phyloP scores from a whole-genome alignment of 2,329 filamentous ascomycete genomes.

The Cladophialophora exuberans region DNA sequence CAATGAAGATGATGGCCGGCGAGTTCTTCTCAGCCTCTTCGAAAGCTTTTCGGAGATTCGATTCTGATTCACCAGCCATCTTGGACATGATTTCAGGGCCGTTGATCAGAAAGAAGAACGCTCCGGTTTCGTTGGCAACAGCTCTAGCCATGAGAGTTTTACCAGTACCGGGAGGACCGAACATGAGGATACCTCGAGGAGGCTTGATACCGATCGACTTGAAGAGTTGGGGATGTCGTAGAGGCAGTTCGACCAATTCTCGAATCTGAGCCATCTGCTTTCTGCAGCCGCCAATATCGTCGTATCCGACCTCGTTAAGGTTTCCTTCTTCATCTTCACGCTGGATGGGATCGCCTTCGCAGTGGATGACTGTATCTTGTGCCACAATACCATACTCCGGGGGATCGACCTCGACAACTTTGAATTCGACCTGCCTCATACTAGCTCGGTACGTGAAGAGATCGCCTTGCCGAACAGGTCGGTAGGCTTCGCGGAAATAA shows the following conservation, averaged over 20 bases:
- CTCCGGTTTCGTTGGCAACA: slow-evolving; percentile 97
- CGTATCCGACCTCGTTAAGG: slow-evolving; percentile 97
- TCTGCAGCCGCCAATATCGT: slow-evolving; percentile 98
- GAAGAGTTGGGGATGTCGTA: slow-evolving; percentile 97
- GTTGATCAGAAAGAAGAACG: slow-evolving; percentile 99
- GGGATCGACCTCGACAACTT: slow-evolving; percentile 97
- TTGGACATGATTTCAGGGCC: slow-evolving; percentile 99
- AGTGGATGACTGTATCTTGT: slow-evolving; percentile 98
- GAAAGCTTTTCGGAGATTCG: slow-evolving; percentile 97
- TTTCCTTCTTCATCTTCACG: slow-evolving; percentile 99
- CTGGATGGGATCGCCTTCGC: slow-evolving; percentile 95
- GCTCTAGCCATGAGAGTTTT: slow-evolving; percentile 99
- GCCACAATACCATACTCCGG: slow-evolving; percentile 98
- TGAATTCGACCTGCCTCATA: slow-evolving; percentile 99
- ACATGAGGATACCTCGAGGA: slow-evolving; percentile 94
- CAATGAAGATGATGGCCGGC: slow-evolving; percentile 98
- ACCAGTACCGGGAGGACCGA: slow-evolving; percentile 96
- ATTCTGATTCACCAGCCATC: slow-evolving; percentile 99
- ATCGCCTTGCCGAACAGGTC: slow-evolving; percentile 94
- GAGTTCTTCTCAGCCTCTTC: slow-evolving; percentile 99
- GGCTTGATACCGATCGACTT: slow-evolving; percentile 99
- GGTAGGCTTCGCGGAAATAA: slow-evolving; percentile 99
- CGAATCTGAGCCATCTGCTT: slow-evolving; percentile 99
- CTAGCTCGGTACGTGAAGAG: slow-evolving; percentile 96
- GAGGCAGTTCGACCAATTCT: slow-evolving; percentile 94